These are phyloP conservation scores for Exophiala dermatitidis DNA, from an alignment of 2,329 filamentous ascomycete genomes.

Conservation along the genomic window DNA sequence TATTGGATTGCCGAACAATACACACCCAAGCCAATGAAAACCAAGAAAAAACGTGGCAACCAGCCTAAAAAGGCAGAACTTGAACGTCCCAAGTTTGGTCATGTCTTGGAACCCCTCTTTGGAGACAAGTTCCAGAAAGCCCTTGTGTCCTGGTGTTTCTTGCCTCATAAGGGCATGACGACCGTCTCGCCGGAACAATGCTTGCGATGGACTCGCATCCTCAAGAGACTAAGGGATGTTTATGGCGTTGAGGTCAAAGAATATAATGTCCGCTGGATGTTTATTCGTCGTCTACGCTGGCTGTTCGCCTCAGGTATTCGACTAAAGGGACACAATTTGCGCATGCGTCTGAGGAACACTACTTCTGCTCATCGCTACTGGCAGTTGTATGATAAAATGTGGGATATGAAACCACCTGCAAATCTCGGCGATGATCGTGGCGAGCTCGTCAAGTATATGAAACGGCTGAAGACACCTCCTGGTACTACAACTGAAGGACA, in stretches of 20 bases:
- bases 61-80: too few species aligned
- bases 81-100: too few species aligned
- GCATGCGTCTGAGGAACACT: slow-evolving; percentile 6
- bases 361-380: slow-evolving; percentile 8
- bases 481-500: too few species aligned
- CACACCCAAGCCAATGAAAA: not conserved
- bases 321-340: not conserved
- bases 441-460: not conserved
- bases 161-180: slow-evolving; percentile 10
- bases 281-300: slow-evolving; percentile 10
- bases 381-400: slow-evolving; percentile 18
- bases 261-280: slow-evolving; percentile 12
- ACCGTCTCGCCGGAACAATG: slow-evolving; percentile 14
- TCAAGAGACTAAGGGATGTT: slow-evolving; percentile 16
- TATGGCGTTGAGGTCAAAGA: slow-evolving; percentile 19
- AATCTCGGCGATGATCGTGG: slow-evolving; percentile 6
- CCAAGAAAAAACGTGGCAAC: too few species aligned
- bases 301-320: slow-evolving; percentile 10
- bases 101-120: slow-evolving; percentile 37
- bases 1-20: slow-evolving; percentile 24
- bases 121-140: slow-evolving; percentile 38
- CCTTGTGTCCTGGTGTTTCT: slow-evolving; percentile 47
- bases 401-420: slow-evolving; percentile 16
- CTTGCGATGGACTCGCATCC: slow-evolving; percentile 18
- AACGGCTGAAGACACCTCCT: not conserved